Evolutionary conservation across 805 yeast genomes (phyloP), one percentile per base, ranked within the genome.

Genomic region (Starmerella kuoi): DNA sequence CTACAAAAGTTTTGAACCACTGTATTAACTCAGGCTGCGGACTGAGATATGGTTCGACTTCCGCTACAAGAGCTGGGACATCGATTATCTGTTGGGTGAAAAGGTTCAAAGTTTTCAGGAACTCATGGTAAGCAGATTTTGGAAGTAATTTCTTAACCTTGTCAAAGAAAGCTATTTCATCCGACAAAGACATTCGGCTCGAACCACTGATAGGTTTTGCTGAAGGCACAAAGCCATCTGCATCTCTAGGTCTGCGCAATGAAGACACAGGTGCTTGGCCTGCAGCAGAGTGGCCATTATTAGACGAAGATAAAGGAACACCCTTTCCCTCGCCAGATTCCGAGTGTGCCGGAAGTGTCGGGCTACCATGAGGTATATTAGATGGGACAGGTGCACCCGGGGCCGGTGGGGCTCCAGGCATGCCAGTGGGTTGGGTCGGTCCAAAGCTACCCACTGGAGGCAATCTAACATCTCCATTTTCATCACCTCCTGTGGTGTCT

Each of bases 1-100:
- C 94, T 45, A 91, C 93, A 65, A 87, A 88, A 51, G 72, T 68
- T 61, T 85, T 86, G 69, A 91, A 91, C 97, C 97, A 87, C 42
- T 74, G 77, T 55, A 83, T 72, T 46, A 91, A 67, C 48, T 86
- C 95, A 22, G 73, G 71, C 53, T 77, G 79, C 7, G 74, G 72
- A 22, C 96, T 96, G 55, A 91, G 68, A 56, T 85, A 91, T 2
- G 82, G 77, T 45, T 84, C 88, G 6, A 79, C 88, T 49, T 91
- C 73, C 56, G 77, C 86, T 27, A 88, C 84, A 45, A 91, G 69
- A 14, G 88, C 78, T 42, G 69, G 72, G 49, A 80, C 79, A 57
- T 85, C 95, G 50, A 91, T 79, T 44, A 91, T 76, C 55, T 86
- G 95, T 58, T 87, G 95, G 2, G 95, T 80, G 56, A 76, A 91